Conservation (phyloP, 305 asterid genomes). For the Rubia peregrina region DNA sequence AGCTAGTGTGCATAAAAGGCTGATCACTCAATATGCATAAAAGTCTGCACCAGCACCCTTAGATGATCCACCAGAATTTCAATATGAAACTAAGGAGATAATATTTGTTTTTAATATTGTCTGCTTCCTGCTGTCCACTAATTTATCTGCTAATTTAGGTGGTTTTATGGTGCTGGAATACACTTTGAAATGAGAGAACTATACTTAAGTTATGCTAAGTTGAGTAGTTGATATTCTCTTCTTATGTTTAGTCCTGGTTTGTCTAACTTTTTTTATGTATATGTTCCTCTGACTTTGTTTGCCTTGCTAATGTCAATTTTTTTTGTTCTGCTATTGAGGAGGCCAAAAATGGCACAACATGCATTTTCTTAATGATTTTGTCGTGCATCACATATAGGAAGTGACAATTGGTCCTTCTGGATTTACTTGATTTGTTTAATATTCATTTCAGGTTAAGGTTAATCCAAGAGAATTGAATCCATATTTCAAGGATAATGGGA, state of each 20-base stretch:
- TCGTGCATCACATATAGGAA: neutral
- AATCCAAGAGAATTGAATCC: constrained; percentile 86
- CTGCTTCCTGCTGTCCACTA: neutral
- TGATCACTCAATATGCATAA: no score
- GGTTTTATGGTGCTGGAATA: neutral
- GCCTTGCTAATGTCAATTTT: neutral
- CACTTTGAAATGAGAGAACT: neutral
- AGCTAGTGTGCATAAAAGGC: no score
- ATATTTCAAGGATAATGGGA: constrained; percentile 57
- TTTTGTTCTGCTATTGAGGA: neutral
- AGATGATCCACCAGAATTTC: constrained; percentile 41
- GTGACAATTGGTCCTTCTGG: neutral
- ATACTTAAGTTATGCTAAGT: neutral
- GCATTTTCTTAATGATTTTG: neutral
- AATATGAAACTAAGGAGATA: constrained; percentile 60
- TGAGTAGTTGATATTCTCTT: neutral
- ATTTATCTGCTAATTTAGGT: neutral
- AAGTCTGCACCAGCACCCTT: constrained; percentile 26
- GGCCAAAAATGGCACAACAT: neutral
- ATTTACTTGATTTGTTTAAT: constrained; percentile 9
- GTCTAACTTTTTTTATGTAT: neutral
- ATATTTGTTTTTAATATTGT: neutral
- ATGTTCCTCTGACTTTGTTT: constrained; percentile 6
- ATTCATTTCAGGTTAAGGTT: constrained; percentile 37
- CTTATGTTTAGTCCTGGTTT: neutral